Conservation (phyloP, 2,329 filamentous ascomycete genomes). For the Trichoderma oligosporum region DNA sequence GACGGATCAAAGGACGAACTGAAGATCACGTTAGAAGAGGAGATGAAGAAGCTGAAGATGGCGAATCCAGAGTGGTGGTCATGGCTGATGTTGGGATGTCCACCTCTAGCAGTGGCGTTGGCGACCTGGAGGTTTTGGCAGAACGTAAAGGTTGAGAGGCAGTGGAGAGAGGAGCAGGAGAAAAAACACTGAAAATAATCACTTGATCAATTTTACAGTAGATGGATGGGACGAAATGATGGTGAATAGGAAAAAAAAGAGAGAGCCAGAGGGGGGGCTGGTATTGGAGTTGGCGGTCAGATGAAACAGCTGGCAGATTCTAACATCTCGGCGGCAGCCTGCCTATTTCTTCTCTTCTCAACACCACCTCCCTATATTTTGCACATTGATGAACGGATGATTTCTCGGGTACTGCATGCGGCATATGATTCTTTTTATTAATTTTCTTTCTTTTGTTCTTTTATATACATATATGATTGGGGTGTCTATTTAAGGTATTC, state of each 20-base stretch:
- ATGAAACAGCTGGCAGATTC: slow-evolving; percentile 10
- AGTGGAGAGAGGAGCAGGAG: slow-evolving; percentile 60
- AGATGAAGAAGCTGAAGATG: slow-evolving; percentile 59
- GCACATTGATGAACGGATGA: background rate
- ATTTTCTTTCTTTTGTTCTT: background rate
- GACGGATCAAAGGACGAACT: slow-evolving; percentile 71
- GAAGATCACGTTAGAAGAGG: slow-evolving; percentile 60
- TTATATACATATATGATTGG: too few relatives aligned
- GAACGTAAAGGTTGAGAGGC: slow-evolving; percentile 65
- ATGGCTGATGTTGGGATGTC: slow-evolving; percentile 64
- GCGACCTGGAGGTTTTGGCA: slow-evolving; percentile 69
- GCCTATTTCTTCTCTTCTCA: background rate
- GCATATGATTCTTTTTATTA: background rate
- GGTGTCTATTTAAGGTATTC: background rate
- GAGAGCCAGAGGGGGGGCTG: background rate
- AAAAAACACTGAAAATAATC: too few relatives aligned
- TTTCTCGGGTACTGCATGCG: too few relatives aligned
- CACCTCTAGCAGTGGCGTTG: slow-evolving; percentile 67
- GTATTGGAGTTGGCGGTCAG: background rate
- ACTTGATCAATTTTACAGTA: too few relatives aligned
- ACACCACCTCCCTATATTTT: background rate
- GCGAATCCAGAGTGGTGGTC: slow-evolving; percentile 80
- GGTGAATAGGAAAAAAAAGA: background rate
- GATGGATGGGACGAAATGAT: background rate
- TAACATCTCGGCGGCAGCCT: background rate